Base-by-base conservation (phyloP, 2,329 filamentous ascomycete species). In the Neodidymelliopsis sp. region DNA sequence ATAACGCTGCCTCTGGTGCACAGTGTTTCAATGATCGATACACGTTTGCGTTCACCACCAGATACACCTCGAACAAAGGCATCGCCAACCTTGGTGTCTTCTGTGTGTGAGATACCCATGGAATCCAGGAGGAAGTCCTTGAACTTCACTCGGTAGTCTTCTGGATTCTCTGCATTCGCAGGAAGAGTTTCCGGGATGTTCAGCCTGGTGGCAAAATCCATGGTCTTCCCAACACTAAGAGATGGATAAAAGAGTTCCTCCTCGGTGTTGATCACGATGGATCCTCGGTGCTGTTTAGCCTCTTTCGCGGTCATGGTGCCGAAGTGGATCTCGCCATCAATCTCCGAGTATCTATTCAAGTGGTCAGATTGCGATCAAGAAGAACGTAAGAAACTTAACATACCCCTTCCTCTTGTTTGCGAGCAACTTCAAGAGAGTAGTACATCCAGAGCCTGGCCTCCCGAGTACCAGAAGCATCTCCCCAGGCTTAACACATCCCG, bases 381-480 rank as follows among this genome's bases (percentile, higher is more conserved):
- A 15, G 6, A 24, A 19, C 16, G 11, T 30, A 9, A 33, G 4
- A 4, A 27, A 15, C 0, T 20, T 6, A 45, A 59, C 46, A 67
- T 89, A 95, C 44, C 87, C 87, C 49, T 53, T 57, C 68, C 77
- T 49, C 74, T 59, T 53, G 41, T 63, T 61, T 3, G 60, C 46
- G 55, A 91, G 82, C 6, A 85, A 81, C 65, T 89, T 90, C 40
- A 92, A 77, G 52, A 91, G 89, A 0, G 88, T 90, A 4, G 61
- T 62, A 18, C 60, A 62, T 4, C 59, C 59, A 4, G 56, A 54
- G 3, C 72, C 75, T 1, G 87, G 87, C 38, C 85, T 85, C 8
- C 87, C 87, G 18, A 90, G 77, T 0, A 89, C 87, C 16, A 89
- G 83, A 11, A 89, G 74, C 84, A 90, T 88, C 75, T 90, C 87